These are phyloP conservation scores for Dictyophora rubrovolvata DNA, from an alignment of 768 basidiomycete species.

Conservation along the genomic window DNA sequence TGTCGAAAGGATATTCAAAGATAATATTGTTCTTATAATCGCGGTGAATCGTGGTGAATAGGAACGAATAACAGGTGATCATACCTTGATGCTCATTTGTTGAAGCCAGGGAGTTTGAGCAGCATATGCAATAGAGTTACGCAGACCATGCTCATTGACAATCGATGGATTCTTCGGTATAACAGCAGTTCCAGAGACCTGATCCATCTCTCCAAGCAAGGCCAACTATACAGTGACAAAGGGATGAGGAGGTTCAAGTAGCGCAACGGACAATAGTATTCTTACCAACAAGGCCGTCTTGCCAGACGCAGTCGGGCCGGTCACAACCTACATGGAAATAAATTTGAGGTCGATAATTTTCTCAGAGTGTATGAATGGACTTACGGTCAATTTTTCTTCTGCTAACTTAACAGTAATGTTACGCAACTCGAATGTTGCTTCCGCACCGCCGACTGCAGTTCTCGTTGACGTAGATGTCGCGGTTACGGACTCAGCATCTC, in stretches of 20 bases:
- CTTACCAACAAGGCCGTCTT: slow-evolving; percentile 20
- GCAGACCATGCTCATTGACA: slow-evolving; percentile 23
- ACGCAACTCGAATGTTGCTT: slow-evolving; percentile 20
- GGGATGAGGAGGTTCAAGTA: not conserved
- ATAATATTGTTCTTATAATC: slow-evolving; percentile 8
- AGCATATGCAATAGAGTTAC: slow-evolving; percentile 53
- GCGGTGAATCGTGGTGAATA: not conserved
- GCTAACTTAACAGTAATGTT: slow-evolving; percentile 27
- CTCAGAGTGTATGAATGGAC: not conserved
- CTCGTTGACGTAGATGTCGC: not conserved
- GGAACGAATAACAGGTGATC: not conserved
- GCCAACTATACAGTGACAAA: slow-evolving; percentile 1
- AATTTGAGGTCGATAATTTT: not conserved
- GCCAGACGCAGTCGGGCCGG: slow-evolving; percentile 24
- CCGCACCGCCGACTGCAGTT: not conserved
- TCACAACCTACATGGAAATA: slow-evolving; percentile 21
- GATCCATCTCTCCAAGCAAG: slow-evolving; percentile 18
- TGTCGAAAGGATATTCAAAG: slow-evolving; percentile 32
- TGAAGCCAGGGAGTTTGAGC: slow-evolving; percentile 64
- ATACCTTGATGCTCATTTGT: slow-evolving; percentile 57
- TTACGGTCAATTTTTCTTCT: slow-evolving; percentile 21
- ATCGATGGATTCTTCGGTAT: slow-evolving; percentile 19
- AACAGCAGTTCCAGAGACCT: slow-evolving; percentile 10
- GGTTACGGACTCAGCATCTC: not conserved
- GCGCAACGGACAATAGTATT: not conserved